Conservation (phyloP, 306 rosid species). For the Sicyos baderoa region DNA sequence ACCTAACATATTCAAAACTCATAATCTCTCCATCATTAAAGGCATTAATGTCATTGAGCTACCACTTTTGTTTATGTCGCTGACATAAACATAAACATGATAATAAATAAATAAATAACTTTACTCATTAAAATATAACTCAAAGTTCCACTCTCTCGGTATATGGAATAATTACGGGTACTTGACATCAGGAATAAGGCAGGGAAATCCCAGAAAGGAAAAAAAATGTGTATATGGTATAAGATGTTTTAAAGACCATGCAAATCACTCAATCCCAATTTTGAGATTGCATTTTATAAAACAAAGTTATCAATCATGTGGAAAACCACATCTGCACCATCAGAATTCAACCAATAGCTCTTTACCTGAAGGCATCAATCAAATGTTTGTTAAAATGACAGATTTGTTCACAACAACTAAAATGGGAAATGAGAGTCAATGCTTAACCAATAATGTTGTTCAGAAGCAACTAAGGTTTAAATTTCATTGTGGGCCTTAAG, state of each 20-base stretch:
- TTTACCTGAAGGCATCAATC: constrained; percentile 57
- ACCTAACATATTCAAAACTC: too few relatives aligned
- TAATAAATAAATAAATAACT: neutral
- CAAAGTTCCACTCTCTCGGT: neutral
- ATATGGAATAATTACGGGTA: neutral
- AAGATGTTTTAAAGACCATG: neutral
- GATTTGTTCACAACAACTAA: too few relatives aligned
- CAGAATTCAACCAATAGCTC: constrained; percentile 83
- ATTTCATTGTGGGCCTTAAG: neutral
- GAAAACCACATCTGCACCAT: constrained; percentile 83
- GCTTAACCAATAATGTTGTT: too few relatives aligned
- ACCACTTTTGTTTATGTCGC: too few relatives aligned
- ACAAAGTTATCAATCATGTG: constrained; percentile 85
- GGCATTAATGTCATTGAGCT: too few relatives aligned
- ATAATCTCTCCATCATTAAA: too few relatives aligned
- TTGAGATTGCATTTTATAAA: constrained; percentile 27
- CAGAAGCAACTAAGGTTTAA: neutral
- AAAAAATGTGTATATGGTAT: neutral
- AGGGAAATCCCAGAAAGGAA: neutral
- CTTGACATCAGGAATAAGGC: neutral
- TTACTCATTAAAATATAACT: neutral
- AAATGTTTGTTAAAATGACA: neutral
- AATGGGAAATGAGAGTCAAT: too few relatives aligned
- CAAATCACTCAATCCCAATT: constrained; percentile 21
- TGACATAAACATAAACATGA: too few relatives aligned